Percentiles rank a stretch among this genome's conserved stretches.
These are phyloP conservation scores for Rossbeevera mucosa DNA, from an alignment of 768 basidiomycete genomes.

Conservation along the genomic window DNA sequence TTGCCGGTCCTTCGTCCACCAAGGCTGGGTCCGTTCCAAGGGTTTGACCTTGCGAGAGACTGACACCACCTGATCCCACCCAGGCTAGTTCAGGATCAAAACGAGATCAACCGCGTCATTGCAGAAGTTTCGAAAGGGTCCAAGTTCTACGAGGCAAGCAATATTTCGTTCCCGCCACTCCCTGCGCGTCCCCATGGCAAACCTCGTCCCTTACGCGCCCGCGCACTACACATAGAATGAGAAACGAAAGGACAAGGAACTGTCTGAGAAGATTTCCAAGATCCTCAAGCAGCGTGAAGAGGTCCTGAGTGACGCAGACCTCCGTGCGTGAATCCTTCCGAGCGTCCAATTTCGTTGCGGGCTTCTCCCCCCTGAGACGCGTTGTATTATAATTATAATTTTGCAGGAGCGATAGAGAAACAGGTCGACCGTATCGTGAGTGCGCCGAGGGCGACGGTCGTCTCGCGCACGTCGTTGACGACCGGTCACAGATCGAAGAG, in stretches of 20 bases:
- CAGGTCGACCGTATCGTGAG: constrained; percentile 69
- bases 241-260: constrained; percentile 81
- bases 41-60: neutral
- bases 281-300: constrained; percentile 65
- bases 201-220: neutral
- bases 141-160: constrained; percentile 77
- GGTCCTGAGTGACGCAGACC: constrained; percentile 48
- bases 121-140: constrained; percentile 90
- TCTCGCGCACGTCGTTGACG: neutral
- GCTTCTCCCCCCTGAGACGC: neutral
- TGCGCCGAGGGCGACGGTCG: neutral
- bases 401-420: constrained; percentile 56
- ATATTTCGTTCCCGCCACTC: neutral
- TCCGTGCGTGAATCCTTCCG: constrained; percentile 39
- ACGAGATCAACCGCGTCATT: constrained; percentile 83
- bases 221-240: constrained; percentile 73
- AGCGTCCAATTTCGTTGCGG: neutral
- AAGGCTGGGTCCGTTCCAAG: constrained; percentile 71
- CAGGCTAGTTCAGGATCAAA: constrained; percentile 71
- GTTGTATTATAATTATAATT: too few species aligned
- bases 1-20: constrained; percentile 84
- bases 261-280: constrained; percentile 70
- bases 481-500: constrained; percentile 45
- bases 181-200: neutral
- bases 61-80: constrained; percentile 8